phyloP scores from a whole-genome alignment of 176 grass and related monocot genomes.

The Ampelocalamus luodianensis region DNA sequence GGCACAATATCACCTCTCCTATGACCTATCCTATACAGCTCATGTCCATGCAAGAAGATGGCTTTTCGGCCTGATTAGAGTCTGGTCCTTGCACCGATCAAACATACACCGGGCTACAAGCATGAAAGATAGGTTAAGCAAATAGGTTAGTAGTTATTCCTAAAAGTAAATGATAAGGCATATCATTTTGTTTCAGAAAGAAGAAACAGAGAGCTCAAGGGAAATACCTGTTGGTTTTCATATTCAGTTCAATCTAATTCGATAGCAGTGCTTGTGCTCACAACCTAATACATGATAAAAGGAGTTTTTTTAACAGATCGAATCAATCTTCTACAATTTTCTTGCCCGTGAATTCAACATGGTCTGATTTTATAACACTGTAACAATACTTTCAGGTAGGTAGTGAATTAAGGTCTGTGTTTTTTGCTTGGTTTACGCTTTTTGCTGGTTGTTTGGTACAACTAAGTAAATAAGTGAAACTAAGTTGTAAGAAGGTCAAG shows the following conservation, averaged over 20 bases:
- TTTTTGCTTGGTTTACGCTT: background rate
- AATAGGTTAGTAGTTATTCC: too few relatives aligned
- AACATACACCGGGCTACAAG: background rate
- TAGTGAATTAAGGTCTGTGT: background rate
- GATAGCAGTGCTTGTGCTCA: conserved; percentile 29
- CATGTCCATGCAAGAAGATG: too few relatives aligned
- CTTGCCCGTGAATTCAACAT: background rate
- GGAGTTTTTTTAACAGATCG: conserved; percentile 1
- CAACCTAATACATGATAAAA: conserved; percentile 44
- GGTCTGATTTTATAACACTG: background rate
- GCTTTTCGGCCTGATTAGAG: too few relatives aligned
- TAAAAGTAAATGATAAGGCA: background rate
- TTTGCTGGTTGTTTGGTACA: background rate
- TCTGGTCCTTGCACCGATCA: too few relatives aligned
- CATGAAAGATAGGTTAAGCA: conserved; percentile 10
- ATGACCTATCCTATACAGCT: conserved; percentile 31
- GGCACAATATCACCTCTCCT: conserved; percentile 25
- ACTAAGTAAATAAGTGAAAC: background rate
- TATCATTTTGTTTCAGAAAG: background rate
- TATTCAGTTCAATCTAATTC: conserved; percentile 40
- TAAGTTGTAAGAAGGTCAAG: background rate
- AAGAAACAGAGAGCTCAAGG: background rate
- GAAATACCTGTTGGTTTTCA: conserved; percentile 31
- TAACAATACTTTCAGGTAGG: background rate
- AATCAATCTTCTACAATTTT: background rate